phyloP scores from a whole-genome alignment of 176 grass and related monocot species.

The Dactylis glomerata region DNA sequence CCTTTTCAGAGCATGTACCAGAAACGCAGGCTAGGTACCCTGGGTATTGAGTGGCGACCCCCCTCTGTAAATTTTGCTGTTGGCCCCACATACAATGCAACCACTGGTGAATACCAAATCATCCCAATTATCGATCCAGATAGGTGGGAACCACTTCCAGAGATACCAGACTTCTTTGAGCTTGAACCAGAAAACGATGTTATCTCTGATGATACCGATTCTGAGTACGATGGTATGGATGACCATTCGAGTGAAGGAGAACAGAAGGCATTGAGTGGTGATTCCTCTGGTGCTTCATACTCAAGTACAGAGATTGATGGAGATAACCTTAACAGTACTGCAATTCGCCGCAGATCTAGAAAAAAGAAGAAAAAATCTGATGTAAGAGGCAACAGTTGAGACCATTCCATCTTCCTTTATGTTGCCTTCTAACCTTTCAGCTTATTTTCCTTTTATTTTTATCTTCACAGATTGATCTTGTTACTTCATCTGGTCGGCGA shows the following conservation, averaged over 20 bases:
- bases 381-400: slow-evolving; percentile 42
- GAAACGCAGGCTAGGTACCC: slow-evolving; percentile 72
- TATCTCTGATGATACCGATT: slow-evolving; percentile 94
- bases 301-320: slow-evolving; percentile 54
- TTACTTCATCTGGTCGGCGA: slow-evolving; percentile 93
- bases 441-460: slow-evolving; percentile 19
- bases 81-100: slow-evolving; percentile 89
- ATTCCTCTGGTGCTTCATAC: slow-evolving; percentile 62
- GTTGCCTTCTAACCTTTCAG: not conserved
- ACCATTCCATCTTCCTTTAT: slow-evolving; percentile 16
- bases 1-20: slow-evolving; percentile 97
- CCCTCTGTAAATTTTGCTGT: slow-evolving; percentile 80
- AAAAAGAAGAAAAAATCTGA: slow-evolving; percentile 74
- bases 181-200: slow-evolving; percentile 83
- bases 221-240: slow-evolving; percentile 89
- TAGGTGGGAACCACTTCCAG: slow-evolving; percentile 93
- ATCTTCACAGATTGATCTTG: slow-evolving; percentile 55
- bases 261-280: slow-evolving; percentile 53
- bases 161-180: slow-evolving; percentile 76
- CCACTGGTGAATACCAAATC: slow-evolving; percentile 87
- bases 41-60: slow-evolving; percentile 93
- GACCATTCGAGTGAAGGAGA: slow-evolving; percentile 73
- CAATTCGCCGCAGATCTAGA: slow-evolving; percentile 65
- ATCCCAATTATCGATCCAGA: slow-evolving; percentile 91
- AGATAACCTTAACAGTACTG: slow-evolving; percentile 37